Conservation (phyloP, 495 filamentous ascomycete species). For the Penicillium egyptiacum region DNA sequence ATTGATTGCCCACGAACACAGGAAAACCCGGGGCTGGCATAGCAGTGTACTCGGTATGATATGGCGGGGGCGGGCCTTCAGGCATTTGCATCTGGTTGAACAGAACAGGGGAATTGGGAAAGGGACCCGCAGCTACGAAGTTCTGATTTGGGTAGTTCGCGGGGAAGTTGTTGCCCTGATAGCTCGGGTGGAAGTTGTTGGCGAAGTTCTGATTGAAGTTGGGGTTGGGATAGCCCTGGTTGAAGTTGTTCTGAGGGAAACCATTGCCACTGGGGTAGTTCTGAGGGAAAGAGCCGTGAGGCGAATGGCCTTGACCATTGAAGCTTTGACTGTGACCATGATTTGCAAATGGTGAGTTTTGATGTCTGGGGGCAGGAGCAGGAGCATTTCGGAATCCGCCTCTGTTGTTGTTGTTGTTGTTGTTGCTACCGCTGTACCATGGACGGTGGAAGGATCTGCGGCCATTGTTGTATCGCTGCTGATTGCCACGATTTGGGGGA, state of each 20-base stretch:
- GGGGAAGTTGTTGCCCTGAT: neutral
- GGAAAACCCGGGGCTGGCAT: neutral
- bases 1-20: neutral
- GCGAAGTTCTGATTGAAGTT: neutral
- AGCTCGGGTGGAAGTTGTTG: neutral
- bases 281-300: slow-evolving; percentile 1
- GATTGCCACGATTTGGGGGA: neutral
- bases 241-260: slow-evolving; percentile 1
- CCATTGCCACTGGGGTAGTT: neutral
- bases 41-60: neutral
- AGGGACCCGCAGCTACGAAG: neutral
- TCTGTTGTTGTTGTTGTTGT: neutral
- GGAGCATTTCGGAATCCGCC: neutral
- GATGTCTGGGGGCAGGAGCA: neutral
- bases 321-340: neutral
- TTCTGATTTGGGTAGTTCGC: neutral
- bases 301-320: neutral
- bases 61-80: neutral
- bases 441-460: neutral
- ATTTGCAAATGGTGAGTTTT: neutral
- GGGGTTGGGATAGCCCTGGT: slow-evolving; percentile 6
- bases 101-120: neutral
- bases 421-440: neutral
- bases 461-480: slow-evolving; percentile 1
- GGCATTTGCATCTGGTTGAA: slow-evolving; percentile 1